Conservation (phyloP, 2,329 filamentous ascomycete genomes). For the Amylocarpus encephaloides region DNA sequence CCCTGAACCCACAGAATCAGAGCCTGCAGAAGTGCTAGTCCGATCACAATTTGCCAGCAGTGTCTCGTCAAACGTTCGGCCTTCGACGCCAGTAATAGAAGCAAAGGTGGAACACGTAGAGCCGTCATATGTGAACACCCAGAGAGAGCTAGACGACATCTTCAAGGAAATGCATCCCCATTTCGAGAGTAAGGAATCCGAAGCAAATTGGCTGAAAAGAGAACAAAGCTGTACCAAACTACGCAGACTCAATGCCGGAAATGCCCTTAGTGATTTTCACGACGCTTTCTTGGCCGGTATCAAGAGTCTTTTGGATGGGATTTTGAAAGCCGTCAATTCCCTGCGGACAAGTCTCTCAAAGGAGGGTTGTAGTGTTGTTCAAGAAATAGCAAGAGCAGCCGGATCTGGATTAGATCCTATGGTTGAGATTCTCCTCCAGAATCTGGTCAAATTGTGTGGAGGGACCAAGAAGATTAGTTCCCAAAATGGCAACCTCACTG, state of each 20-base stretch:
- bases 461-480: constrained; percentile 90
- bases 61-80: constrained; percentile 40
- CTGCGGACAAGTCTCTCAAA: constrained; percentile 85
- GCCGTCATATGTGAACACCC: constrained; percentile 75
- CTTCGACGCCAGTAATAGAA: constrained; percentile 57
- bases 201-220: constrained; percentile 84
- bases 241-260: constrained; percentile 74
- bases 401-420: constrained; percentile 78
- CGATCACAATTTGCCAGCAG: constrained; percentile 44
- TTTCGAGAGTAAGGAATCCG: constrained; percentile 85
- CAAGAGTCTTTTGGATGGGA: constrained; percentile 74
- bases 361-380: constrained; percentile 75
- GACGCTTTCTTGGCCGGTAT: constrained; percentile 64
- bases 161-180: constrained; percentile 72
- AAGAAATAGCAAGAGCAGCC: constrained; percentile 72
- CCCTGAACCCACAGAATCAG: constrained; percentile 23
- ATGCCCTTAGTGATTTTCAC: constrained; percentile 70
- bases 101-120: constrained; percentile 64
- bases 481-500: constrained; percentile 71
- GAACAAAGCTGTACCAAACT: constrained; percentile 76
- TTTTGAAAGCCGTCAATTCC: constrained; percentile 78
- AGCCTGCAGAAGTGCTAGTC: constrained; percentile 34
- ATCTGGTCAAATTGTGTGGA: constrained; percentile 80
- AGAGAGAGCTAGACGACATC: constrained; percentile 81
- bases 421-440: constrained; percentile 85